These are phyloP conservation scores for Aureobasidium sp. DNA, from an alignment of 2,329 filamentous ascomycete genomes.

Conservation along the genomic window DNA sequence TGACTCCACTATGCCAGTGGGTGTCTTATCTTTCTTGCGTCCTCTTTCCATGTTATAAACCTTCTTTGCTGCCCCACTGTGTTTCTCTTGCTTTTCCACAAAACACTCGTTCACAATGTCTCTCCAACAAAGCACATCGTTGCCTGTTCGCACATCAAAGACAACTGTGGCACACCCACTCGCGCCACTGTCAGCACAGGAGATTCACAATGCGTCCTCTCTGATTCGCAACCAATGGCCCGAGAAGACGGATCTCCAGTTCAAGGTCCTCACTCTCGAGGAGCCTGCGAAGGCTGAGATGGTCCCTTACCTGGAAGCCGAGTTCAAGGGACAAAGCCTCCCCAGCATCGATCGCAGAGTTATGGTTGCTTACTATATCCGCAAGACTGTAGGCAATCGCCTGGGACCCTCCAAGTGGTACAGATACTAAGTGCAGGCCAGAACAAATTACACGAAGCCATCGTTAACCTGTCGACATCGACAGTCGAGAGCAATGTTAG, in stretches of 20 bases:
- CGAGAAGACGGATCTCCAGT: slow-evolving; percentile 48
- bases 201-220: slow-evolving; percentile 47
- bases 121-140: slow-evolving; percentile 10
- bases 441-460: slow-evolving; percentile 57
- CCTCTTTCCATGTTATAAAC: not conserved
- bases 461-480: slow-evolving; percentile 46
- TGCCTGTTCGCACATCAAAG: slow-evolving; percentile 24
- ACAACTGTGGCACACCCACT: slow-evolving; percentile 46
- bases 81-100: not conserved
- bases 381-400: slow-evolving; percentile 46
- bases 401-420: not conserved
- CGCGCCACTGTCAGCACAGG: slow-evolving; percentile 50
- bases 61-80: not conserved
- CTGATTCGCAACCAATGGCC: slow-evolving; percentile 52
- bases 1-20: not conserved
- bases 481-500: slow-evolving; percentile 51
- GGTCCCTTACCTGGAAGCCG: slow-evolving; percentile 19
- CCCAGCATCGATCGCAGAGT: slow-evolving; percentile 50
- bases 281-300: slow-evolving; percentile 19
- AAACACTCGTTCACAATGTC: slow-evolving; percentile 6
- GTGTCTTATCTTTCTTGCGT: not conserved
- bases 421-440: slow-evolving; percentile 22
- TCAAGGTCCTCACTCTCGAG: slow-evolving; percentile 55
- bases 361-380: slow-evolving; percentile 53
- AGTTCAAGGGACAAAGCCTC: slow-evolving; percentile 44